phyloP scores from a whole-genome alignment of 106 monocot species.

The Amphibolis antarctica region DNA sequence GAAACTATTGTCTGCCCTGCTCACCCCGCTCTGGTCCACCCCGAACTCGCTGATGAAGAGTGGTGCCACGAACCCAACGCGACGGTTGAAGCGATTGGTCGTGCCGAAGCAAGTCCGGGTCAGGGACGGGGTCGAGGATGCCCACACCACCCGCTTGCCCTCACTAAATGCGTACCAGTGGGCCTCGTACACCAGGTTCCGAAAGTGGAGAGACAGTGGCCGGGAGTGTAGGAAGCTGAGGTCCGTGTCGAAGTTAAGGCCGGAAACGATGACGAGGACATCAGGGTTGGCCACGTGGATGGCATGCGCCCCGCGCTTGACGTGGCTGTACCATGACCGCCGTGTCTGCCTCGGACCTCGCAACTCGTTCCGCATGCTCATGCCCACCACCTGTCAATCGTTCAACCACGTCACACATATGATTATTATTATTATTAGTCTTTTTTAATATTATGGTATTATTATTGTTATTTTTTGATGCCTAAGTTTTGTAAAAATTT shows the following conservation, averaged over 20 bases:
- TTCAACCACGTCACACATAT: too few species aligned
- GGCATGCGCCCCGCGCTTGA: conserved; percentile 17
- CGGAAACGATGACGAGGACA: conserved; percentile 34
- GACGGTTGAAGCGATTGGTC: conserved; percentile 13
- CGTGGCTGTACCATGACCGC: conserved; percentile 21
- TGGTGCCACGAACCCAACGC: conserved; percentile 23
- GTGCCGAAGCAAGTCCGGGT: conserved; percentile 13
- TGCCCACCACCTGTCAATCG: conserved; percentile 26
- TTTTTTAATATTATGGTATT: too few species aligned
- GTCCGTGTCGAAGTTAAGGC: conserved; percentile 31
- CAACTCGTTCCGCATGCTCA: conserved; percentile 54
- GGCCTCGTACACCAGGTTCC: conserved; percentile 36
- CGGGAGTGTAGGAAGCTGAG: conserved; percentile 27
- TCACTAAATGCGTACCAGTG: conserved; percentile 43
- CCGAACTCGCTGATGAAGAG: conserved; percentile 29
- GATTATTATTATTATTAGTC: too few species aligned
- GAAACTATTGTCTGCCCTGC: conserved; percentile 28
- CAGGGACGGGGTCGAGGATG: conserved; percentile 3
- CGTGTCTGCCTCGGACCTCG: conserved; percentile 23
- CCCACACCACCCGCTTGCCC: conserved; percentile 21
- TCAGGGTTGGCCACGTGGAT: conserved; percentile 42
- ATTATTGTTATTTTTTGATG: too few species aligned
- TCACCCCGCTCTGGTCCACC: conserved; percentile 29
- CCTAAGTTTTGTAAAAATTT: too few species aligned
- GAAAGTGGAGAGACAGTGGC: conserved; percentile 5